Percentiles rank a stretch among this genome's conserved stretches.
Conservation (phyloP, 371 early-diverging fungal genomes). For the Apophysomyces ossiformis region DNA sequence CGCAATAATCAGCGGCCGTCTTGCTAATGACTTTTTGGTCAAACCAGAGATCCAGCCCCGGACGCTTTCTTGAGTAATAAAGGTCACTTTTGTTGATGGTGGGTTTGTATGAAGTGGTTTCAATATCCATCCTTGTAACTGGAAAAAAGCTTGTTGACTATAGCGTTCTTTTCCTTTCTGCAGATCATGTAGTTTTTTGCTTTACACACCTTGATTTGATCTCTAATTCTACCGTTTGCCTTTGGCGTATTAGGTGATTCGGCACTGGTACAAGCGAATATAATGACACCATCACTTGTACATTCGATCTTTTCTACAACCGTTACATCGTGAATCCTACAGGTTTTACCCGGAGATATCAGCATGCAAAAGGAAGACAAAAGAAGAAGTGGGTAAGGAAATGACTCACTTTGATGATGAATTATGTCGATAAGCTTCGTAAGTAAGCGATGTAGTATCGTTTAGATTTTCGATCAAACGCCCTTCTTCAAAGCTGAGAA, state of each 20-base stretch:
- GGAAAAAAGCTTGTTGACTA: slow-evolving; percentile 7
- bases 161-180: slow-evolving; percentile 15
- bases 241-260: slow-evolving; percentile 65
- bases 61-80: slow-evolving; percentile 50
- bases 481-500: slow-evolving; percentile 58
- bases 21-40: slow-evolving; percentile 66
- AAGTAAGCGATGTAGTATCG: slow-evolving; percentile 58
- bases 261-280: slow-evolving; percentile 68
- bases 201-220: slow-evolving; percentile 53
- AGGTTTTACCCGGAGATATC: background rate
- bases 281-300: slow-evolving; percentile 61
- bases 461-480: slow-evolving; percentile 57
- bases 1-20: slow-evolving; percentile 66
- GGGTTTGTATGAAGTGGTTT: slow-evolving; percentile 58
- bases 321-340: slow-evolving; percentile 62
- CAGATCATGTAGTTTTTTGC: background rate
- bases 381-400: background rate
- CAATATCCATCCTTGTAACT: slow-evolving; percentile 68
- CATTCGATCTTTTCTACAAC: slow-evolving; percentile 69
- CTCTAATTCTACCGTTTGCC: slow-evolving; percentile 58
- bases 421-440: slow-evolving; percentile 55
- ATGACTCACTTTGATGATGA: slow-evolving; percentile 42
- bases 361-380: no score
- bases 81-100: slow-evolving; percentile 65
- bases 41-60: slow-evolving; percentile 68